These are phyloP conservation scores for Flaveria linearis DNA, from an alignment of 129 eudicot species.

Conservation along the genomic window DNA sequence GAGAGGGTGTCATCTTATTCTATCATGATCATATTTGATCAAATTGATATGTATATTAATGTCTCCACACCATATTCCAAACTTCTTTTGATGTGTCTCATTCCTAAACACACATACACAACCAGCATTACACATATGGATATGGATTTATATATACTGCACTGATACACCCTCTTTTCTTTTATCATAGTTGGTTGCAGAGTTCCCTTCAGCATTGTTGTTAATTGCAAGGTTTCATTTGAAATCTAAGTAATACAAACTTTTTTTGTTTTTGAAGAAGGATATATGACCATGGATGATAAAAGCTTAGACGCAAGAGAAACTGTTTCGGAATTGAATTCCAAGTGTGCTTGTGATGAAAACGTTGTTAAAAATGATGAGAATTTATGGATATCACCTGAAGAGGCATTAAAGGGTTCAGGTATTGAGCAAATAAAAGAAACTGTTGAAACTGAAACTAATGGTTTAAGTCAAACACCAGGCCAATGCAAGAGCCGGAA, in stretches of 20 bases:
- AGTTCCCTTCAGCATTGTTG: not conserved
- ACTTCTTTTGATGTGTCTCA: not conserved
- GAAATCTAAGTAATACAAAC: not conserved
- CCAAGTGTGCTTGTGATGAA: slow-evolving; percentile 26
- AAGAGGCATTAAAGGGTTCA: not conserved
- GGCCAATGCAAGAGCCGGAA: slow-evolving; percentile 21
- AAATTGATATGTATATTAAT: not conserved
- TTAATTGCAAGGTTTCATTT: not conserved
- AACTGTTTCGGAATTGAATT: slow-evolving; percentile 20
- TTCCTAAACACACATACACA: no score
- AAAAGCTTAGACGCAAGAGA: slow-evolving; percentile 23
- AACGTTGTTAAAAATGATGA: slow-evolving; percentile 23
- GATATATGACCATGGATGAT: slow-evolving; percentile 17
- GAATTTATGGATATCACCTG: not conserved
- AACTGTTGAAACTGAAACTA: slow-evolving; percentile 23
- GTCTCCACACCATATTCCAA: not conserved
- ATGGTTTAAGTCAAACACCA: slow-evolving; percentile 22
- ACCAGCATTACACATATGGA: not conserved
- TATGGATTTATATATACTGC: not conserved
- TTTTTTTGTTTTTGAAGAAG: slow-evolving; percentile 14
- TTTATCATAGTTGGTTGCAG: slow-evolving; percentile 11
- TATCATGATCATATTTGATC: not conserved
- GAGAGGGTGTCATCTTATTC: not conserved
- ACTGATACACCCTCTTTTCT: slow-evolving; percentile 6
- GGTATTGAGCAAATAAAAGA: slow-evolving; percentile 25